phyloP scores from a whole-genome alignment of 768 basidiomycete species.

The Hortiboletus campestris region DNA sequence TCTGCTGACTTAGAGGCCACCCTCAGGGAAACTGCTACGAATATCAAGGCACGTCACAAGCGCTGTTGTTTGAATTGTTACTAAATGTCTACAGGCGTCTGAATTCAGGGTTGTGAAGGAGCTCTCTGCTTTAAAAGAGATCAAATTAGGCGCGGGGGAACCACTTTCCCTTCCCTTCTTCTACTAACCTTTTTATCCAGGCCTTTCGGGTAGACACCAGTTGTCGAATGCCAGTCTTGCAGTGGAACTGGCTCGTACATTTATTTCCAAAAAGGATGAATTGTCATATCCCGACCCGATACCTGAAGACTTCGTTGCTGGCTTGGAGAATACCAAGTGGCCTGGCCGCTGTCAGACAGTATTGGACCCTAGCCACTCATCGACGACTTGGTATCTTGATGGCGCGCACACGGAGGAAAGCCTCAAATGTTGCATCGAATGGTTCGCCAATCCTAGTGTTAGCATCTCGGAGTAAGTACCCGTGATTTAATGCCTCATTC shows the following conservation, averaged over 20 bases:
- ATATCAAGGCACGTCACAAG: conserved; percentile 52
- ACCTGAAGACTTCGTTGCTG: conserved; percentile 53
- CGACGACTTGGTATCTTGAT: conserved; percentile 85
- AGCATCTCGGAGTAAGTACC: conserved; percentile 39
- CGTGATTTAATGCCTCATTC: neutral
- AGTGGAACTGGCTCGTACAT: conserved; percentile 64
- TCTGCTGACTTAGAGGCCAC: conserved; percentile 65
- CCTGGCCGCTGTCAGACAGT: conserved; percentile 94
- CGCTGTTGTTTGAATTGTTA: neutral
- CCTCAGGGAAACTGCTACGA: conserved; percentile 62
- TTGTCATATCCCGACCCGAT: conserved; percentile 32
- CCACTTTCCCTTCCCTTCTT: neutral
- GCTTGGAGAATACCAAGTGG: conserved; percentile 75
- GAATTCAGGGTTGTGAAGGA: conserved; percentile 63
- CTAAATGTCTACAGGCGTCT: conserved; percentile 47
- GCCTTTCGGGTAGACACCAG: conserved; percentile 86
- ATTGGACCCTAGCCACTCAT: conserved; percentile 49
- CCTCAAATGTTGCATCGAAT: conserved; percentile 79
- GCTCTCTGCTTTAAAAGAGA: conserved; percentile 44
- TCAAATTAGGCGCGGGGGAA: conserved; percentile 58
- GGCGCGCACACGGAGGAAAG: conserved; percentile 96
- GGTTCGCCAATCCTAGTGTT: conserved; percentile 71
- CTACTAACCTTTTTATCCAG: conserved; percentile 37
- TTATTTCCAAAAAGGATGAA: conserved; percentile 44
- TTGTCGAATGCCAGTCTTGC: conserved; percentile 86